These are phyloP conservation scores for Crepidotus variabilis DNA, from an alignment of 768 basidiomycete genomes.

Conservation along the genomic window DNA sequence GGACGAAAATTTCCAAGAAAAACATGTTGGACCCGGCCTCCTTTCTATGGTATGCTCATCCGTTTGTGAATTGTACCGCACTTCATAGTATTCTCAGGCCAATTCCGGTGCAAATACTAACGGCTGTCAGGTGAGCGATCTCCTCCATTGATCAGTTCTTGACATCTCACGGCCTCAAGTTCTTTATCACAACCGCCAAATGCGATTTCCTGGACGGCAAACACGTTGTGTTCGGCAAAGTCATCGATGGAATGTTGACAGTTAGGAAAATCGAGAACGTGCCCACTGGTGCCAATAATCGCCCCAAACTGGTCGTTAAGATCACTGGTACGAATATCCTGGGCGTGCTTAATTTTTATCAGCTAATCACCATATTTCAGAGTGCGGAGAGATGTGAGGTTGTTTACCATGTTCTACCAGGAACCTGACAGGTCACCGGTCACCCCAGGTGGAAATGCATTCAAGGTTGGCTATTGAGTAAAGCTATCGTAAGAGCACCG, in stretches of 20 bases:
- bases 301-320: constrained; percentile 86
- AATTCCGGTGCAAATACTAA: constrained; percentile 95
- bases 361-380: constrained; percentile 22
- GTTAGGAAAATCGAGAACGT: constrained; percentile 96
- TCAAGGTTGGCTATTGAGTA: too few relatives aligned
- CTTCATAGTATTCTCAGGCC: constrained; percentile 46
- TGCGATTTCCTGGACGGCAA: constrained; percentile 96
- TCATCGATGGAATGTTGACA: constrained; percentile 92
- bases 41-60: constrained; percentile 76
- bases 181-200: constrained; percentile 94
- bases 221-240: constrained; percentile 89
- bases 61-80: background rate
- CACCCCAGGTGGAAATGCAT: too few relatives aligned
- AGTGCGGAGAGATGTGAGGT: constrained; percentile 57
- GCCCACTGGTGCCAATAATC: constrained; percentile 84
- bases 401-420: background rate
- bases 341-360: background rate
- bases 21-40: constrained; percentile 82
- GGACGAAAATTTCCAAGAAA: constrained; percentile 95
- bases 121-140: constrained; percentile 69
- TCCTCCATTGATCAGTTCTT: background rate
- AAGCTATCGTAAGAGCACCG: too few relatives aligned
- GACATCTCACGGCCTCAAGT: constrained; percentile 43
- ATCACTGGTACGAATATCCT: constrained; percentile 63
- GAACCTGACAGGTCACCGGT: too few relatives aligned